Percentiles rank a stretch among this genome's conserved stretches.
Conservation (phyloP, 1,139 yeast genomes). For the Zygosaccharomyces pseudobailii region DNA sequence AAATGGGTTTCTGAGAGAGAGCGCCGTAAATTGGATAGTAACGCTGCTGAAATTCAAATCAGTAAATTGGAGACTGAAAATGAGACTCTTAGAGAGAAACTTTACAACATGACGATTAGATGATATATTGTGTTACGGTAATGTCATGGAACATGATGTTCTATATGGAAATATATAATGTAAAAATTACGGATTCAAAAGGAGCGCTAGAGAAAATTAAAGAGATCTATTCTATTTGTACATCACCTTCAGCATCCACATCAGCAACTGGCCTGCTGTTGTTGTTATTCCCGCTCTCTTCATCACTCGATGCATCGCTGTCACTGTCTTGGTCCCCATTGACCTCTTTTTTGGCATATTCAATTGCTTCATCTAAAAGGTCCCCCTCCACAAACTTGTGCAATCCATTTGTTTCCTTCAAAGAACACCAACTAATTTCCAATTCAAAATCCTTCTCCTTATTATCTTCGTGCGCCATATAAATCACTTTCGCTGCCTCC, state of each 20-base stretch:
- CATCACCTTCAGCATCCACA: slow-evolving; percentile 29
- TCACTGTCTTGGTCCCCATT: slow-evolving; percentile 68
- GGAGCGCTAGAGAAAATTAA: not conserved
- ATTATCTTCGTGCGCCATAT: slow-evolving; percentile 93
- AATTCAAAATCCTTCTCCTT: slow-evolving; percentile 96
- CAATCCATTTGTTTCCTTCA: slow-evolving; percentile 69
- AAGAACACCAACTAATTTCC: slow-evolving; percentile 85
- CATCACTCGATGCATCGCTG: slow-evolving; percentile 32
- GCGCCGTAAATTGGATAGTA: slow-evolving; percentile 55
- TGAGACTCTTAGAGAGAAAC: slow-evolving; percentile 36
- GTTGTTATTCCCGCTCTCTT: slow-evolving; percentile 36
- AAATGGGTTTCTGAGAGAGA: slow-evolving; percentile 72
- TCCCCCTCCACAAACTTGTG: slow-evolving; percentile 79
- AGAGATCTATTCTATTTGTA: slow-evolving; percentile 20
- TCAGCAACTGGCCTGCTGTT: slow-evolving; percentile 7
- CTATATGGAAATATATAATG: slow-evolving; percentile 6
- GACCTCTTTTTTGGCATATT: slow-evolving; percentile 74
- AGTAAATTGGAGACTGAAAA: slow-evolving; percentile 55
- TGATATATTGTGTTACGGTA: not conserved
- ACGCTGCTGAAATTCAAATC: slow-evolving; percentile 50
- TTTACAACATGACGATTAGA: slow-evolving; percentile 16
- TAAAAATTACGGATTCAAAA: not conserved
- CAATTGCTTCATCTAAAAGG: slow-evolving; percentile 73
- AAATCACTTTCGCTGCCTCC: slow-evolving; percentile 89
- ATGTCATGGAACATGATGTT: slow-evolving; percentile 5